Base-by-base conservation (phyloP, 495 filamentous ascomycete genomes). In the Penicillium riverlandense region DNA sequence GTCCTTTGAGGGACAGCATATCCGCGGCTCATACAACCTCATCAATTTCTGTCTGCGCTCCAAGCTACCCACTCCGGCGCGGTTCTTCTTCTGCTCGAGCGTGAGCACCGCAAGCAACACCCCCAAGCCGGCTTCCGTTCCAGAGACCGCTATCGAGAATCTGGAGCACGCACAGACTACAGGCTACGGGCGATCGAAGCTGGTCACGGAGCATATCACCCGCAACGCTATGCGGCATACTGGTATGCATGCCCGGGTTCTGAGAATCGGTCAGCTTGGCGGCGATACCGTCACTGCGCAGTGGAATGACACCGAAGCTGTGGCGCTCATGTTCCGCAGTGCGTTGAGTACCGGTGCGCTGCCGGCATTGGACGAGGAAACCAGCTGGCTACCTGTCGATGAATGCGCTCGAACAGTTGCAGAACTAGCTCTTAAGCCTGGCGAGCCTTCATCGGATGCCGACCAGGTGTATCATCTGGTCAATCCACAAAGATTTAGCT, bases 271-370 rank as follows among this genome's bases (percentile, higher is more conserved):
- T 0, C 82, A 85, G 51, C 58, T 86, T 5, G 71, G 70, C n/a
- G 82, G 76, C 2, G 78, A 82, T 53, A 78, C 66, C 0, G 43
- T 61, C 28, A 54, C 49, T 28, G 82, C 80, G 0, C 65, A 77
- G 11, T 85, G 82, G 82, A 86, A 83, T 46, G 61, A 65, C 12
- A 77, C 67, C 0, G 82, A 86, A 54, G 80, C 79, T 7, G 82
- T 80, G 55, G 77, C 82, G 30, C 53, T 83, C 35, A 75, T 85
- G 73, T 63, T 85, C 31, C 71, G 68, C 22, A 76, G 66, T 7
- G 65, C 70, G 4, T 51, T 60, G 13, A 57, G 74, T 0, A 67
- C 74, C 1, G 70, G 69, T 4, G 70, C 67, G 31, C 59, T 86
- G 4, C 83, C 82, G 1, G 54, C 62, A 10, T 51, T 87, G 1